phyloP scores from a whole-genome alignment of 805 yeast species.

The Pichia heedii region DNA sequence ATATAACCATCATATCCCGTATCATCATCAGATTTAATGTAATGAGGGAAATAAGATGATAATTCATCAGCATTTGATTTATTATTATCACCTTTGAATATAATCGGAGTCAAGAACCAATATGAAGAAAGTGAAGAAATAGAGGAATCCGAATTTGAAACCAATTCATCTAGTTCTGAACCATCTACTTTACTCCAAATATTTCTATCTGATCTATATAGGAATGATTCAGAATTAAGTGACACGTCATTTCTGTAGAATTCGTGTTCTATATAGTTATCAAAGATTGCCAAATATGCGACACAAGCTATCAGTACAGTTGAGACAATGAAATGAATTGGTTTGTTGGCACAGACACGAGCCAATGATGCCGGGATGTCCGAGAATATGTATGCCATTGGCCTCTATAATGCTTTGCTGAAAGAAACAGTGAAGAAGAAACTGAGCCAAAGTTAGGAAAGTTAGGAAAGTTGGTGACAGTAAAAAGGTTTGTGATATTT shows the following conservation, averaged over 20 bases:
- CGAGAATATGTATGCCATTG: constrained; percentile 15
- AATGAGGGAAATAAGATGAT: constrained; percentile 21
- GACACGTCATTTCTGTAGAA: constrained; percentile 11
- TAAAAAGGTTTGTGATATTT: background rate
- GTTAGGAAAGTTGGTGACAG: background rate
- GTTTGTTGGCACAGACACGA: constrained; percentile 61
- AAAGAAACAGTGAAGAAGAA: too few species aligned
- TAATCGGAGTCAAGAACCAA: constrained; percentile 39
- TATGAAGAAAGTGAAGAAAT: too few species aligned
- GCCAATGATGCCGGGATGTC: constrained; percentile 24
- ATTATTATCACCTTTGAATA: constrained; percentile 43
- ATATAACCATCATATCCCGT: constrained; percentile 35
- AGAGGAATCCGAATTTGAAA: too few species aligned
- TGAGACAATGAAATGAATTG: constrained; percentile 75
- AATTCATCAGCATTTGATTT: background rate
- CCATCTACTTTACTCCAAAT: constrained; percentile 42
- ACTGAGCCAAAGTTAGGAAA: too few species aligned
- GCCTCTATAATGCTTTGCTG: too few species aligned
- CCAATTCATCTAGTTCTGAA: too few species aligned
- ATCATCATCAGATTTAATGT: constrained; percentile 28
- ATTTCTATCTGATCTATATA: constrained; percentile 24
- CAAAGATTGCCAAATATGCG: constrained; percentile 68
- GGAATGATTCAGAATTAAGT: background rate
- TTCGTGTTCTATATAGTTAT: constrained; percentile 37
- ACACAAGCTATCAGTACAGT: constrained; percentile 69